These are phyloP conservation scores for Populus deltoides DNA, from an alignment of 345 rosid species.

Conservation along the genomic window DNA sequence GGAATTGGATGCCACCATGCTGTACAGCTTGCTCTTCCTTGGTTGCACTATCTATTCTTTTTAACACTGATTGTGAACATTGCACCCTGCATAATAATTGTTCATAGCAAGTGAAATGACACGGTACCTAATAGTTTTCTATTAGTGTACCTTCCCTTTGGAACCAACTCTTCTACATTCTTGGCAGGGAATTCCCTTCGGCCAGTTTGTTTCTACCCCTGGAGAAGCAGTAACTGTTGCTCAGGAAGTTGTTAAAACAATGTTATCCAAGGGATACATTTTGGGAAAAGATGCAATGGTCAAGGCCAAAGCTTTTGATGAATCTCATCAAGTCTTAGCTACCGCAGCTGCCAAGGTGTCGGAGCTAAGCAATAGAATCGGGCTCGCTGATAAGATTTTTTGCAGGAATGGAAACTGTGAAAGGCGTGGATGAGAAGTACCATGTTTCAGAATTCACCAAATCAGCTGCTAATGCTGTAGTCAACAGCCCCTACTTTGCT, in stretches of 20 bases:
- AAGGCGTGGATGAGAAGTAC: constrained; percentile 63
- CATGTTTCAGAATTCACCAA: constrained; percentile 66
- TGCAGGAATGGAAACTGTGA: constrained; percentile 55
- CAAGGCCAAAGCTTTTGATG: constrained; percentile 74
- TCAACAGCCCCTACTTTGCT: constrained; percentile 72
- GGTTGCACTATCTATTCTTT: too few species aligned
- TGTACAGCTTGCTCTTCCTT: too few species aligned
- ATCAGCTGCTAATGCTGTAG: constrained; percentile 54
- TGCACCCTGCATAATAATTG: neutral
- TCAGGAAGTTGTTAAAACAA: constrained; percentile 74
- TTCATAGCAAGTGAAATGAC: neutral
- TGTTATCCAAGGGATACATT: constrained; percentile 69
- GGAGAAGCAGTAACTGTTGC: constrained; percentile 74
- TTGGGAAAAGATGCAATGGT: constrained; percentile 67
- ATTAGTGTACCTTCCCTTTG: neutral
- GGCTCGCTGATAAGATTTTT: constrained; percentile 64
- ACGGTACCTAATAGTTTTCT: neutral
- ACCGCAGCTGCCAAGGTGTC: constrained; percentile 58
- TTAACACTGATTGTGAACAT: too few species aligned
- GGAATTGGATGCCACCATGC: too few species aligned
- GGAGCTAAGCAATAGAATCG: constrained; percentile 61
- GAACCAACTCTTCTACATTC: neutral
- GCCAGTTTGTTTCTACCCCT: constrained; percentile 50
- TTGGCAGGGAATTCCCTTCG: constrained; percentile 41
- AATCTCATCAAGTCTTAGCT: constrained; percentile 58